phyloP scores from a whole-genome alignment of 108 stramenopile species.

The Cyclotella atomus region DNA sequence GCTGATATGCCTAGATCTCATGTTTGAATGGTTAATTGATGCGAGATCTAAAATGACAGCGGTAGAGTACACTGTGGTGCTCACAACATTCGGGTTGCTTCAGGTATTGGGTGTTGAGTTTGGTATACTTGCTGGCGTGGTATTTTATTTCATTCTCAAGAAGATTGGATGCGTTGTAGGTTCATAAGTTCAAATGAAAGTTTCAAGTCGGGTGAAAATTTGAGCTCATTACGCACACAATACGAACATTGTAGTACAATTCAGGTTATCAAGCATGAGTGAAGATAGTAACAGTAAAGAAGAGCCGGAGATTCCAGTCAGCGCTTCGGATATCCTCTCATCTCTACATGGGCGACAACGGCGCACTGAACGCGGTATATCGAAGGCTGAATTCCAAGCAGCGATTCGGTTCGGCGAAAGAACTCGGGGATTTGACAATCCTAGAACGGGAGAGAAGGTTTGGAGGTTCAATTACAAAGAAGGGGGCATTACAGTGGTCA shows the following conservation, averaged over 20 bases:
- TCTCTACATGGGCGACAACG: conserved; percentile 8
- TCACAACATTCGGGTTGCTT: conserved; percentile 85
- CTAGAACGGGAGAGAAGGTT: neutral
- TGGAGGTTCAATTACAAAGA: conserved; percentile 43
- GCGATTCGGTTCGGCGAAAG: conserved; percentile 14
- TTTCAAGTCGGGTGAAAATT: neutral
- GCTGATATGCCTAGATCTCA: conserved; percentile 92
- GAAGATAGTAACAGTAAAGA: neutral
- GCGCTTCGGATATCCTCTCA: conserved; percentile 17
- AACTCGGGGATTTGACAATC: neutral
- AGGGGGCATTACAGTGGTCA: conserved; percentile 46
- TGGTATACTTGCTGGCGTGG: conserved; percentile 86
- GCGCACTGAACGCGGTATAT: conserved; percentile 8
- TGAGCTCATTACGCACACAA: neutral
- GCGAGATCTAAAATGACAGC: conserved; percentile 75
- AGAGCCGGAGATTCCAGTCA: neutral
- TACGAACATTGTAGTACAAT: no score
- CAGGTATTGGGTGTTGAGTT: conserved; percentile 85
- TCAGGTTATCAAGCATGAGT: neutral
- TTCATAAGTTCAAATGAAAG: neutral
- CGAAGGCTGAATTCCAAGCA: conserved; percentile 40
- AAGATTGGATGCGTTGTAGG: conserved; percentile 53
- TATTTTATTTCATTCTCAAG: conserved; percentile 42
- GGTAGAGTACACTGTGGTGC: conserved; percentile 83
- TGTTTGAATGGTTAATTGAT: conserved; percentile 95